Evolutionary conservation across 2,329 filamentous ascomycete species (phyloP).

Genomic region (Byssothecium circinans): DNA sequence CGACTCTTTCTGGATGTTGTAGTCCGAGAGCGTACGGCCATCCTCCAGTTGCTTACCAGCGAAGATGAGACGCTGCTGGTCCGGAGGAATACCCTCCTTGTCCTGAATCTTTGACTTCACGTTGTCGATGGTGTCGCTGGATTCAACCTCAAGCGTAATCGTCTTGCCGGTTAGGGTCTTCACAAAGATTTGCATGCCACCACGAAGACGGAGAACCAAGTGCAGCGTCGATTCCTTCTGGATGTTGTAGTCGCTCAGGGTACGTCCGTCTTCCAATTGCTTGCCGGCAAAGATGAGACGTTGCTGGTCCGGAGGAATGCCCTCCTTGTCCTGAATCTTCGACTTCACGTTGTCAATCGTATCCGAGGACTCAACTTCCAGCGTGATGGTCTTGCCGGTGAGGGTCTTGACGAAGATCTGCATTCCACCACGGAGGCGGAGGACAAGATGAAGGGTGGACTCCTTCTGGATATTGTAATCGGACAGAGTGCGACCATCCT

Average conservation of each 20-base stretch:
- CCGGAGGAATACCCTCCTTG: constrained; percentile 84
- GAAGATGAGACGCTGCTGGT: constrained; percentile 92
- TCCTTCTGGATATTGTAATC: constrained; percentile 62
- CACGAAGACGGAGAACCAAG: constrained; percentile 81
- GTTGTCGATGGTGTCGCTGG: constrained; percentile 88
- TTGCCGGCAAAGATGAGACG: constrained; percentile 95
- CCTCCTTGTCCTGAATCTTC: constrained; percentile 98
- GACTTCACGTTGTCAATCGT: constrained; percentile 96
- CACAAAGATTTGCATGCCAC: constrained; percentile 67
- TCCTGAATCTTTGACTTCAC: constrained; percentile 86
- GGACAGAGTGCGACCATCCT: constrained; percentile 58
- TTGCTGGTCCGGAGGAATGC: constrained; percentile 94
- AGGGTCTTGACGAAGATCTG: constrained; percentile 67
- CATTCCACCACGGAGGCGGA: constrained; percentile 68
- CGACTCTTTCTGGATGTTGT: constrained; percentile 87
- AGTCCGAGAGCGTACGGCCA: constrained; percentile 85
- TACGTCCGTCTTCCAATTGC: constrained; percentile 93
- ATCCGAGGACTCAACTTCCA: constrained; percentile 71
- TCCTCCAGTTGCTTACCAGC: constrained; percentile 93
- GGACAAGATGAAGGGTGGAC: constrained; percentile 73
- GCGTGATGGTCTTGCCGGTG: constrained; percentile 66
- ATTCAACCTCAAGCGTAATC: constrained; percentile 89
- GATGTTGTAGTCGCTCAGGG: constrained; percentile 90
- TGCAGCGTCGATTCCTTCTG: constrained; percentile 90
- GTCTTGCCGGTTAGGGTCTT: constrained; percentile 77